Base-by-base conservation (phyloP, 441 rosid species). In the Pelargonium fulgidum region DNA sequence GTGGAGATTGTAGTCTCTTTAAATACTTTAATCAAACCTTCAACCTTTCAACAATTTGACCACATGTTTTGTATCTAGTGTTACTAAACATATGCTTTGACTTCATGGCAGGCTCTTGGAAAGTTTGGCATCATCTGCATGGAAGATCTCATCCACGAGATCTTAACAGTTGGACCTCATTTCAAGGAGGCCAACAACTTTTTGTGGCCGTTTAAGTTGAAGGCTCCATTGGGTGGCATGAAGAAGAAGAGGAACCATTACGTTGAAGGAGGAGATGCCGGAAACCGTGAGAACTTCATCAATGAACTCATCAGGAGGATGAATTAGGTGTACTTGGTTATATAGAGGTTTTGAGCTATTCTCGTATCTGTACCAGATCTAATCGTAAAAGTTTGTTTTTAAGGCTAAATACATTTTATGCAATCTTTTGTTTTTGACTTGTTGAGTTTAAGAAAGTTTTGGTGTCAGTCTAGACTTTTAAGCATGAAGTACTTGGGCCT, bases 231-330 rank as follows among this genome's bases (percentile, higher is more conserved):
- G 73, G 88, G 86, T 19, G 93, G 96, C 54, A 58, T 90, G 79
- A 80, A 90, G 81, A 88, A 85, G 84, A 88, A 88, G 80, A 85
- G 93, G 65, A 88, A 86, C 73, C 93, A 88, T 78, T 88, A 88
- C 69, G 88, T 90, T 17, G 91, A 88, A 78, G 93, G 93, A 1
- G 96, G 91, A 36, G 96, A 90, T 72, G 92, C 92, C 0, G 96
- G 94, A 22, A 90, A 90, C 74, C 86, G 93, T 0, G 91, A 89
- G 74, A 80, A 86, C 73, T 85, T 79, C 65, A 84, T 89, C 82
- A 89, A 86, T 0, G 89, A 88, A 82, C 84, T 88, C 45, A 81
- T 88, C 71, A 80, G 90, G 69, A 84, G 93, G 67, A 88, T 88
- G 93, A 88, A 90, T 67, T 90, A 82, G 76, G 66, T 50, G 24